Evolutionary conservation across 2,329 filamentous ascomycete genomes (phyloP).

Genomic region (Aspergillus sp.): DNA sequence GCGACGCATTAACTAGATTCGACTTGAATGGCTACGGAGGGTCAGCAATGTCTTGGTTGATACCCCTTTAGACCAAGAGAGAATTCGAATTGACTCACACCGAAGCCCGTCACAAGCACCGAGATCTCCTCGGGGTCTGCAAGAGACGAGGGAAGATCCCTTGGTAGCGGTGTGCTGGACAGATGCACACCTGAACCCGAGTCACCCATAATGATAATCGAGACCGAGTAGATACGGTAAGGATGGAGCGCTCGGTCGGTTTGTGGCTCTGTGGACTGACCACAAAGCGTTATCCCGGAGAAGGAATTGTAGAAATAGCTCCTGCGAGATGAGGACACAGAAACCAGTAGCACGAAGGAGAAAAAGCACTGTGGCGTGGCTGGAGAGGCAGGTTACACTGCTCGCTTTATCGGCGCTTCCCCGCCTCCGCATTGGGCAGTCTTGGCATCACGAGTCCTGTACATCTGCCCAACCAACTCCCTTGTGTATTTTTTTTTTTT

Average conservation of each 20-base stretch:
- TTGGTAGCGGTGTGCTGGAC: constrained; percentile 14
- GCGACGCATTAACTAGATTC: constrained; percentile 75
- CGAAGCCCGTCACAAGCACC: constrained; percentile 38
- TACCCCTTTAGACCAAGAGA: constrained; percentile 14
- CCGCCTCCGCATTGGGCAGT: constrained; percentile 14
- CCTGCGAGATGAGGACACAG: not conserved
- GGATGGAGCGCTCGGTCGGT: not conserved
- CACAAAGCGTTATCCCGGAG: not conserved
- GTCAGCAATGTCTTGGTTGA: not conserved
- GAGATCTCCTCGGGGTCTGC: constrained; percentile 29
- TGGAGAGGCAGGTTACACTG: not conserved
- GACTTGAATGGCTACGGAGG: constrained; percentile 69
- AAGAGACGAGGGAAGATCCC: constrained; percentile 15
- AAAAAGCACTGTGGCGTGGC: constrained; percentile 1
- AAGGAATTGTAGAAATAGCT: not conserved
- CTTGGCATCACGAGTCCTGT: constrained; percentile 19
- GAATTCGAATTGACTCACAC: constrained; percentile 10
- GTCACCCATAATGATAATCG: constrained; percentile 31
- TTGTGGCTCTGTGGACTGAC: not conserved
- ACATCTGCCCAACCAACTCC: not conserved
- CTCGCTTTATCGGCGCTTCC: constrained; percentile 1
- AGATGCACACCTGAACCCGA: constrained; percentile 23
- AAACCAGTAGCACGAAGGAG: constrained; percentile 6
- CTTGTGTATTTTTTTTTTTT: not conserved
- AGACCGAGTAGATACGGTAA: not conserved